phyloP scores from a whole-genome alignment of 31 red algal genomes.

The Endocladia muricata region DNA sequence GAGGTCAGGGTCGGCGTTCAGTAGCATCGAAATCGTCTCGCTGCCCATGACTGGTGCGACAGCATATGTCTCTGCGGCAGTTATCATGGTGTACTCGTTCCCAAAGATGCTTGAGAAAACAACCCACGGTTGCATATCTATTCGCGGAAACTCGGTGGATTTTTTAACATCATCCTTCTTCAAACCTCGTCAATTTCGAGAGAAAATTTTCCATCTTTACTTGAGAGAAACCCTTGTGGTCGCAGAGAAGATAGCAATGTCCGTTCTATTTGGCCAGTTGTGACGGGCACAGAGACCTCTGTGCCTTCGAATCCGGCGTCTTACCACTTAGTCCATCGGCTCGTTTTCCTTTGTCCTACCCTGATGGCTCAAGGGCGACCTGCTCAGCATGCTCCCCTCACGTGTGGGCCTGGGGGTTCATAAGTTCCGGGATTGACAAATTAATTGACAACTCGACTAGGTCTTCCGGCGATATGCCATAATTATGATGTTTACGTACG shows the following conservation, averaged over 20 bases:
- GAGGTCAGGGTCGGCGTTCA: neutral
- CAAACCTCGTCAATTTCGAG: neutral
- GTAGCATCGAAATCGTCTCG: neutral
- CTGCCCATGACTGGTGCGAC: neutral
- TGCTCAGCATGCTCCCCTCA: no score
- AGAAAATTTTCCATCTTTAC: neutral
- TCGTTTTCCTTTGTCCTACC: no score
- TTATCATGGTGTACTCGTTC: neutral
- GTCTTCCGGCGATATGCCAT: slow-evolving; percentile 24
- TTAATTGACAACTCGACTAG: slow-evolving; percentile 13
- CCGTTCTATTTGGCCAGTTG: no score
- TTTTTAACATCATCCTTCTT: neutral
- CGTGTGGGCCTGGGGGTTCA: slow-evolving; percentile 38
- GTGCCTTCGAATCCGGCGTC: no score
- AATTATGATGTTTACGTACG: slow-evolving; percentile 1
- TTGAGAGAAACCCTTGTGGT: neutral
- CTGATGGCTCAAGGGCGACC: no score
- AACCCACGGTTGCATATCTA: neutral
- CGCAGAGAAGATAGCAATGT: neutral
- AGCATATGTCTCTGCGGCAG: neutral
- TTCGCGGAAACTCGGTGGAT: neutral
- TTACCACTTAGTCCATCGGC: no score
- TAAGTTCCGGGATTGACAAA: neutral
- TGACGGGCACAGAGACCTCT: no score
- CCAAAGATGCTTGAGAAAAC: neutral